Base-by-base conservation (phyloP, 1,139 yeast species). In the Blastobotrys buckinghamii region DNA sequence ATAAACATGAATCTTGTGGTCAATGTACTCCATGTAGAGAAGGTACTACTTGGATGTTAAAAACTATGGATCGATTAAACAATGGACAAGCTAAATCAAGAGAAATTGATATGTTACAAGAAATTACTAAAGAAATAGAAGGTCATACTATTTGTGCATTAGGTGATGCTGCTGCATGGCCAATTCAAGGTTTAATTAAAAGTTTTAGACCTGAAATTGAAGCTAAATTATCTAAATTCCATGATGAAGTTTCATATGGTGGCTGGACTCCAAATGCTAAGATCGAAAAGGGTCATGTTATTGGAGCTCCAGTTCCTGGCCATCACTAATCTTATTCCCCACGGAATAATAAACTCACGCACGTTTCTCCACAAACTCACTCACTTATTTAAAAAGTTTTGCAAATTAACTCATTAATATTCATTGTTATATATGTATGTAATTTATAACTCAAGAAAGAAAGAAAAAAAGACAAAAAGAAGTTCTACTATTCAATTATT, bases 11-110 rank as follows among this genome's bases (percentile, higher is more conserved):
- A 74, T 84, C 94, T 10, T 86, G 95, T 72, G 95, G 95, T 54
- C 95, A 86, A 72, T 86, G 95, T 74, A 86, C 96, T 15, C 96
- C 96, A 52, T 87, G 96, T 72, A 82, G 96, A 69, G 96, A 87
- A 72, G 96, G 96, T 54, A 87, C 96, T 43, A 83, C 95, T 30
- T 86, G 92, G 85, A 72, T 86, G 57, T 74, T 77, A 54, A 83
- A 79, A 69, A 82, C 85, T 78, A 86, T 86, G 95, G 85, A 83
- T 64, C 78, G 95, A 65, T 78, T 87, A 67, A 77, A 73, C 52
- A 71, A 69, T 52, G 95, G 95, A 45, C 92, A 84, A 73, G 95
- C 94, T 45, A 75, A 78, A 54, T 81, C 77, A 61, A 78, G 79
- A 56, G 95, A 86, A 69, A 86, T 86, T 59, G 95, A 86, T 64